Conservation (phyloP, 1,284 basidiomycete genomes). For the Naganishia sp. region DNA sequence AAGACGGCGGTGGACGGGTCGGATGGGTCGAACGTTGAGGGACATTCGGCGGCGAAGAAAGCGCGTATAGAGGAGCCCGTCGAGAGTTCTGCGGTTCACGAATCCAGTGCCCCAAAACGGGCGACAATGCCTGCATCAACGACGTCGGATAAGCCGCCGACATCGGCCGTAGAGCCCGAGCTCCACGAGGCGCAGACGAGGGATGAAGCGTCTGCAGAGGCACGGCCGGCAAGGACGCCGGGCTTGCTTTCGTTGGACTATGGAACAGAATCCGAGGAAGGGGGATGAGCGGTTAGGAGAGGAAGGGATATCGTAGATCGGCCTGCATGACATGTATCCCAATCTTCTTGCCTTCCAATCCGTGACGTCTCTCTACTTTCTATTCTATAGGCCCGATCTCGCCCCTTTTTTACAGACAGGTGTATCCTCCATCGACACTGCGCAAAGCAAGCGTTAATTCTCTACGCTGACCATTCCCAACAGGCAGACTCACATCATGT, state of each 20-base stretch:
- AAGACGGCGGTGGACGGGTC: no score
- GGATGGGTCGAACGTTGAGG: neutral
- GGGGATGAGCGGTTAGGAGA: neutral
- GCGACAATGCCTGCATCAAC: neutral
- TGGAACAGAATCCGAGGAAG: conserved; percentile 16
- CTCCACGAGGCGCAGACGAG: neutral
- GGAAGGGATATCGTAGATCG: neutral
- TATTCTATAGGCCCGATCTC: neutral
- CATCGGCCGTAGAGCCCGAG: neutral
- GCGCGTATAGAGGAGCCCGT: neutral
- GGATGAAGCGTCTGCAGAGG: neutral
- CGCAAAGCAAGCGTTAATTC: conserved; percentile 6
- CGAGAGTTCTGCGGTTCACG: no score
- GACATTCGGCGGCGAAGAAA: neutral
- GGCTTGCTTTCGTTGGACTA: conserved; percentile 12
- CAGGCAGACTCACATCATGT: conserved; percentile 40
- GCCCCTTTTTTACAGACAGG: conserved; percentile 34
- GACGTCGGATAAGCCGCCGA: no score
- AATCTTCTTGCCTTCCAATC: no score
- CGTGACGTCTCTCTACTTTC: neutral
- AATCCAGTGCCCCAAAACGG: neutral
- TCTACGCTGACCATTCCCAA: conserved; percentile 33
- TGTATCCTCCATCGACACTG: conserved; percentile 41
- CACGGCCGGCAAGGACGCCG: neutral
- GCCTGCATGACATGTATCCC: no score